Evolutionary conservation across 2,329 filamentous ascomycete species (phyloP).

Genomic region (Coniosporium tulheliwenetii): DNA sequence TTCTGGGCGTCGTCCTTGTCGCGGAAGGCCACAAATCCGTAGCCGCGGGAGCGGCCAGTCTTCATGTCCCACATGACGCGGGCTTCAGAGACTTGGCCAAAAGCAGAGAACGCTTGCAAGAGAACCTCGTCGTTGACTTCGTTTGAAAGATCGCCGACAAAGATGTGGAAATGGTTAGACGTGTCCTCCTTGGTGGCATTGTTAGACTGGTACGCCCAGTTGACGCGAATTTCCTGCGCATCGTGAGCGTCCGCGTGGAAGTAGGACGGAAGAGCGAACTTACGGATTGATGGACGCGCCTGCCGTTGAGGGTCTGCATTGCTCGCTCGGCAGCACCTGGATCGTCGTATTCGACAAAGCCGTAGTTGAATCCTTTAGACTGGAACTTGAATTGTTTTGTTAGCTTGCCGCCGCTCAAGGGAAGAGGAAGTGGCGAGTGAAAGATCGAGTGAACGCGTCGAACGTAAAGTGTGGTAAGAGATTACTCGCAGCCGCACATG

Average conservation of each 20-base stretch:
- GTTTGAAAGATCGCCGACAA: constrained; percentile 93
- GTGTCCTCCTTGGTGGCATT: constrained; percentile 91
- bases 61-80: constrained; percentile 99
- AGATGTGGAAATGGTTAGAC: constrained; percentile 96
- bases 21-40: constrained; percentile 94
- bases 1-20: constrained; percentile 91
- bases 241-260: not conserved
- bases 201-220: constrained; percentile 99
- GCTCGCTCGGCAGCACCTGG: constrained; percentile 90
- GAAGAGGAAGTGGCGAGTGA: too few species aligned
- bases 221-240: constrained; percentile 84
- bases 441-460: too few species aligned
- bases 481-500: too few species aligned
- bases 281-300: constrained; percentile 90
- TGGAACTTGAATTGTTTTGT: constrained; percentile 27
- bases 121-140: constrained; percentile 97
- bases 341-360: constrained; percentile 97
- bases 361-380: constrained; percentile 97
- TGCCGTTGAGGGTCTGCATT: constrained; percentile 92
- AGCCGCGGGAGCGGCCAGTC: constrained; percentile 90
- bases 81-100: constrained; percentile 89
- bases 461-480: too few species aligned
- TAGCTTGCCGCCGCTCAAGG: too few species aligned
- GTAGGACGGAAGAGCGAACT: constrained; percentile 16
- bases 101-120: constrained; percentile 85